Base-by-base conservation (phyloP, 1,284 basidiomycete genomes). In the Leccinum griseonigrum region DNA sequence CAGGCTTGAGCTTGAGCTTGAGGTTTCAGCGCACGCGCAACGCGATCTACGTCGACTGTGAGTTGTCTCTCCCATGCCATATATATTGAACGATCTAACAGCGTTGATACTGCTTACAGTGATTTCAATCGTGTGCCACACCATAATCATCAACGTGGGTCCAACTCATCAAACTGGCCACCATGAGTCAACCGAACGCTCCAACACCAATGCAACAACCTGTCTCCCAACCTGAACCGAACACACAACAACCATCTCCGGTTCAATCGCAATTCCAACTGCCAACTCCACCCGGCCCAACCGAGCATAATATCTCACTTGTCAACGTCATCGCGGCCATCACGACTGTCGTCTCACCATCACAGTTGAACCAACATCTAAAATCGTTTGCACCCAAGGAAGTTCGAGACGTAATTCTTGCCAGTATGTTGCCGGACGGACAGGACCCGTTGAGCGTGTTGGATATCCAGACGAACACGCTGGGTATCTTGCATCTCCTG, bases 401-500 rank as follows among this genome's bases (percentile, higher is more conserved):
- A 22, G 74, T 80, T 18, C 73, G 80, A 18, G 83, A 86, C 28
- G 68, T 76, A 9, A 75, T 84, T 54, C 75, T 87, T 7, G 78
- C 81, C 3, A 79, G 81, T 61, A 65, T 78, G 13, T 68, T 86
- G 10, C 72, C 80, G 0, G 78, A 78, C 57, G 85, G 84, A 11
- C 82, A 83, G 64, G 89, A 91, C 69, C 89, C 90, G 5, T 70
- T 91, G 58, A 64, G 73, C 3, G 68, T 87, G 11, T 74, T 92
- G 51, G 80, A 88, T 64, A 72, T 83, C 26, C 74, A 77, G 36
- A 70, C 69, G 43, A 82, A 90, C 70, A 87, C 88, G 1, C 70
- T 91, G 5, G 88, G 85, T 0, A 81, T 83, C 50, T 73, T 92
- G 36, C 88, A 85, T 67, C 86, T 92, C 48, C 71, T 92, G 90